A percentile compares a stretch with the other conserved stretches of the same genome.
phyloP scores from a whole-genome alignment of 129 eudicot species.

The Lonicera japonica region DNA sequence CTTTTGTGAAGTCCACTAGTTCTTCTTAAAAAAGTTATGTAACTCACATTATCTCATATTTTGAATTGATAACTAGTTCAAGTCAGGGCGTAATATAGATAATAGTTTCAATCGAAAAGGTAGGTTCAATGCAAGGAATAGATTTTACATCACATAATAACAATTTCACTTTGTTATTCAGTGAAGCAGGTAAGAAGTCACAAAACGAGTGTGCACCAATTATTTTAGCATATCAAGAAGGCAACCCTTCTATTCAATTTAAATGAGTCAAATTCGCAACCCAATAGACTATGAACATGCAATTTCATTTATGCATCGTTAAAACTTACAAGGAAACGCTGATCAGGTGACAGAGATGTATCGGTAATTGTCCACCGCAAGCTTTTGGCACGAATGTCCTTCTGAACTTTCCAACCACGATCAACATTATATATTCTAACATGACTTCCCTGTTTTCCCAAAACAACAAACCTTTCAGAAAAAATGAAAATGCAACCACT shows the following conservation, averaged over 20 bases:
- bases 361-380: slow-evolving; percentile 95
- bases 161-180: not conserved
- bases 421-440: slow-evolving; percentile 72
- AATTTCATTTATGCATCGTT: not conserved
- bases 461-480: not conserved
- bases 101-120: not conserved
- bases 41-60: not conserved
- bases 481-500: not conserved
- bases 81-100: not conserved
- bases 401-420: slow-evolving; percentile 65
- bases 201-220: not conserved
- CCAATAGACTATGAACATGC: not conserved
- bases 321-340: slow-evolving; percentile 76
- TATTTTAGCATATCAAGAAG: too few species aligned
- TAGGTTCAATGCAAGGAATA: not conserved
- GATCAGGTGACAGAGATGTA: slow-evolving; percentile 88
- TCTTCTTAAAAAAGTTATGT: too few species aligned
- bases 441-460: slow-evolving; percentile 57
- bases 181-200: not conserved
- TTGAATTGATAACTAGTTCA: not conserved
- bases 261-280: not conserved
- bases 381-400: slow-evolving; percentile 73
- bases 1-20: too few species aligned
- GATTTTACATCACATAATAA: not conserved
- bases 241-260: not conserved